phyloP scores from a whole-genome alignment of 306 rosid genomes.

The Prunus salicina region DNA sequence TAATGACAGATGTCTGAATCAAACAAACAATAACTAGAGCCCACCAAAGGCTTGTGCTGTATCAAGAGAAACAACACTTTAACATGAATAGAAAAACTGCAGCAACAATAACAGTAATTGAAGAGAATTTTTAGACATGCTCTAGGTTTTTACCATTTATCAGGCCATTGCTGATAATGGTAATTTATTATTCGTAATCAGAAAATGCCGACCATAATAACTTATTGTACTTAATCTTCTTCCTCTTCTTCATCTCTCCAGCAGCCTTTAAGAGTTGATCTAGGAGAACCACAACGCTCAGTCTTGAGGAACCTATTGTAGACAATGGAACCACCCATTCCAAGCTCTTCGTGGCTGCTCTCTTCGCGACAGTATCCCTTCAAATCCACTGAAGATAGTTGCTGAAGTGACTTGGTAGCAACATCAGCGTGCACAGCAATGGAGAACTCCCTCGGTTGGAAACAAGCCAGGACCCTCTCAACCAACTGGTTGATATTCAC shows the following conservation, averaged over 20 bases:
- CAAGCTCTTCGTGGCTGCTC: slow-evolving; percentile 57
- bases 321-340: slow-evolving; percentile 52
- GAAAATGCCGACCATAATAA: slow-evolving; percentile 9
- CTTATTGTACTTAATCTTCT: slow-evolving; percentile 30
- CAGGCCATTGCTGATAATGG: background rate
- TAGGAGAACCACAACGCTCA: slow-evolving; percentile 49
- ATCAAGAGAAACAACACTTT: background rate
- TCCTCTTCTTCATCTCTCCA: slow-evolving; percentile 69
- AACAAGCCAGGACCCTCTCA: slow-evolving; percentile 49
- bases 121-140: background rate
- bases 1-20: background rate
- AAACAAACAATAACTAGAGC: background rate
- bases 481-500: slow-evolving; percentile 34
- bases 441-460: slow-evolving; percentile 55
- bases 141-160: background rate
- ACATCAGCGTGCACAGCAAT: slow-evolving; percentile 52
- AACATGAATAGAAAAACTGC: background rate
- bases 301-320: slow-evolving; percentile 44
- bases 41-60: background rate
- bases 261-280: slow-evolving; percentile 60
- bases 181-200: slow-evolving; percentile 7
- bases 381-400: slow-evolving; percentile 31
- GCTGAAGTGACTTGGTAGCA: slow-evolving; percentile 38
- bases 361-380: slow-evolving; percentile 58
- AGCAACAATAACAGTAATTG: background rate